Evolutionary conservation across 257 asterid genomes (phyloP), one percentile per base, ranked within the genome.

Genomic region (Anisodus acutangulus): DNA sequence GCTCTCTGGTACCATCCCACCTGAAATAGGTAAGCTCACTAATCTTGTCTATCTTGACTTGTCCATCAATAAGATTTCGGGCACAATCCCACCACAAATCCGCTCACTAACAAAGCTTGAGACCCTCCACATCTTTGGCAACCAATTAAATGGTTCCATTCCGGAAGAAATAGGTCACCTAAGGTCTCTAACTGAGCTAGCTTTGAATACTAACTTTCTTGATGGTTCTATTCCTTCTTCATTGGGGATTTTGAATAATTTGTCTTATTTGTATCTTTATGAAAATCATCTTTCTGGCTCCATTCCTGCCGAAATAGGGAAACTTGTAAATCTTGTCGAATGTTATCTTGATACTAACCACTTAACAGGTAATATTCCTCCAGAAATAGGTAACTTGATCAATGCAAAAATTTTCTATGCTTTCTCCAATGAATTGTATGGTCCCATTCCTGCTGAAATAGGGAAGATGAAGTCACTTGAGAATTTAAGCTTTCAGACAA

Each of bases 371-470:
- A 19, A 35, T 0, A 67, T 82, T 35, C 85, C 80, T 12, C 9
- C 31, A 5, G 31, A 12, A 39, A 72, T 37, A 2, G 78, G 78
- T 22, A 35, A 11, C 26, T 37, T 69, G 0, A 37, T 15, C 16
- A 35, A 11, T 26, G 2, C 2, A 13, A 0, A 43, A 39, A 5
- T 1, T 0, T 41, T 72, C 37, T 45, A 16, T 39, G 49, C 19
- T 43, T 72, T 0, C 5, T 3, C 2, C 2, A 72, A 43, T 8
- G 1, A 72, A 6, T 22, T 45, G 9, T 62, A 1, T 45, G 86
- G 88, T 8, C 26, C 51, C 3, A 88, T 88, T 59, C 87, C 88
- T 10, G 53, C 15, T 15, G 82, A 78, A 53, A 15, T 78, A 11
- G 82, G 82, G 2, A 51, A 51, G 1, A 51, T 78, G 82, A 26